Evolutionary conservation across 129 eudicot species (phyloP), one percentile per base, ranked within the genome.

Genomic region (Flaveria linearis): DNA sequence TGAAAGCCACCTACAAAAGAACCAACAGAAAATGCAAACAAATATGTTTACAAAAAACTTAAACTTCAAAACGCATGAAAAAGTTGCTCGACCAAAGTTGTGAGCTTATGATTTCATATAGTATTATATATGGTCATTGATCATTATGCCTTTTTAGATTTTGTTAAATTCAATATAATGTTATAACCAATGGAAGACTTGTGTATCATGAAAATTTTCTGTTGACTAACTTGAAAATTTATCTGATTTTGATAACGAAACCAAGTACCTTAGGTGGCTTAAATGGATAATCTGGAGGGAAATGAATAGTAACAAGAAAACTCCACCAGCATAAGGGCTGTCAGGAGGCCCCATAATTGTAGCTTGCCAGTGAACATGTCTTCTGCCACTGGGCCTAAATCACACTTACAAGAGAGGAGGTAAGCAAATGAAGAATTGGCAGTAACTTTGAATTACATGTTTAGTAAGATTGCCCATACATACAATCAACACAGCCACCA

Each of bases 341-440:
- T 87, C 88, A 12, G 91, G 67, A 76, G 91, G 91, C 68, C 91
- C 91, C 91, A 87, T 87, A 39, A 87, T 84, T 45, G 91, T 86
- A 65, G 90, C 90, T 84, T 86, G 88, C 90, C 88, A 86, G 76
- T 87, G 91, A 80, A 87, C 92, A 87, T 87, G 85, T 87, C 88
- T 70, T 87, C 92, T 13, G 87, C 92, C 71, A 87, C 89, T 9
- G 88, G 92, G 76, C 92, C 92, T 87, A 73, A 60, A 60, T 47
- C 72, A 81, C 71, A 81, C 82, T 78, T 69, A 78, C 81, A 69
- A 30, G 43, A 64, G 9, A 75, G 16, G 36, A 49, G 22, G 72
- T 75, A 61, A 81, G 61, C 25, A 36, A 61, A 75, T 57, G 84
- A 68, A 67, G 10, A 74, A 56, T 17, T 0, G 18, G 1, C 6